A percentile compares a stretch with the other conserved stretches of the same genome.
phyloP scores from a whole-genome alignment of 148 eudicot genomes.

The Mesembryanthemum crystallinum region DNA sequence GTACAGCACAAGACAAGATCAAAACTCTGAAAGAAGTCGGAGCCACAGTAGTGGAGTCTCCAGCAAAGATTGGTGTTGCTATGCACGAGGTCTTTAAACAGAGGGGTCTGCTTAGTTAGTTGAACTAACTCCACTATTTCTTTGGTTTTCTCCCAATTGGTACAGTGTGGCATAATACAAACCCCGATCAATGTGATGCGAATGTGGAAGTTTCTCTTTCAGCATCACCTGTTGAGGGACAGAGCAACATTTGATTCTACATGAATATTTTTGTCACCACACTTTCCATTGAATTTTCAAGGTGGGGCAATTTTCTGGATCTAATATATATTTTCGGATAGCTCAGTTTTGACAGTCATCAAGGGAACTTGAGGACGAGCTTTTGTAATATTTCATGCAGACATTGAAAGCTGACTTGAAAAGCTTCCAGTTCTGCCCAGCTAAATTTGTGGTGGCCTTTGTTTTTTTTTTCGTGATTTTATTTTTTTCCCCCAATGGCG shows the following conservation, averaged over 20 bases:
- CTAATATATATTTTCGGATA: slow-evolving; percentile 19
- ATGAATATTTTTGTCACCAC: slow-evolving; percentile 18
- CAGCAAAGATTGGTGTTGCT: slow-evolving; percentile 84
- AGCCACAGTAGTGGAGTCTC: slow-evolving; percentile 91
- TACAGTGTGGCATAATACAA: slow-evolving; percentile 33
- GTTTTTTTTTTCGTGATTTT: neutral
- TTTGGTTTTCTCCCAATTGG: slow-evolving; percentile 12
- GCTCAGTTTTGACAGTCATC: slow-evolving; percentile 12
- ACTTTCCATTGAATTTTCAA: slow-evolving; percentile 11
- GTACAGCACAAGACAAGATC: slow-evolving; percentile 97
- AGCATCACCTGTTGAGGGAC: slow-evolving; percentile 28
- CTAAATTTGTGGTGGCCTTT: too few species aligned
- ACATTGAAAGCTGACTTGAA: neutral
- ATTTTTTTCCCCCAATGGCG: neutral
- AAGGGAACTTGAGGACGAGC: neutral
- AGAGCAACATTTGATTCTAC: slow-evolving; percentile 15
- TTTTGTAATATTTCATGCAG: neutral
- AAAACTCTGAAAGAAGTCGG: slow-evolving; percentile 81
- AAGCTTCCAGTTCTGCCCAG: neutral
- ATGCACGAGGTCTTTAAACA: slow-evolving; percentile 89
- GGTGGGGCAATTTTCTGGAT: slow-evolving; percentile 15
- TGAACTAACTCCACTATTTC: slow-evolving; percentile 1
- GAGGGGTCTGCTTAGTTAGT: slow-evolving; percentile 68
- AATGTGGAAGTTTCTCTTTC: slow-evolving; percentile 26
- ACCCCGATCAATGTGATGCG: slow-evolving; percentile 23